Evolutionary conservation across 305 asterid species (phyloP).

Genomic region (Fraxinus nigra): DNA sequence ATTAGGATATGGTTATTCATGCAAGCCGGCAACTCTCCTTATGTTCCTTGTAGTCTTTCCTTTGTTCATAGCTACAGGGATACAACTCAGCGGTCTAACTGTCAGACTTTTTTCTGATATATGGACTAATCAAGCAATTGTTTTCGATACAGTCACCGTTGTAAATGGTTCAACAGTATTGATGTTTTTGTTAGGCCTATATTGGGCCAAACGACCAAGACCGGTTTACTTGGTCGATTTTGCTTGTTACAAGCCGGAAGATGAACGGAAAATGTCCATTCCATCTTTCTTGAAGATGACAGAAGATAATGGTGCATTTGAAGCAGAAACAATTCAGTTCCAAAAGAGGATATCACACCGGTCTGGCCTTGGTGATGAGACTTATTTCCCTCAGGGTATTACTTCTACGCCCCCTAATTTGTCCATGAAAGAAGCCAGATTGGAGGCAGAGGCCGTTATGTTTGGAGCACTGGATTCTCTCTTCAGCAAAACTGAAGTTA

Average conservation of each 20-base stretch:
- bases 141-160: neutral
- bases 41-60: slow-evolving; percentile 20
- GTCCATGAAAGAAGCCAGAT: slow-evolving; percentile 33
- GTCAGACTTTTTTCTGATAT: neutral
- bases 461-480: slow-evolving; percentile 8
- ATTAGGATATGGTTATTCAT: slow-evolving; percentile 31
- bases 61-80: slow-evolving; percentile 17
- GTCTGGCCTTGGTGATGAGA: slow-evolving; percentile 33
- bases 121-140: neutral
- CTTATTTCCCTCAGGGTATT: slow-evolving; percentile 30
- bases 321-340: slow-evolving; percentile 25
- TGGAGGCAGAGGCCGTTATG: slow-evolving; percentile 29
- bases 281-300: slow-evolving; percentile 29
- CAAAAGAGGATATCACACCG: slow-evolving; percentile 21
- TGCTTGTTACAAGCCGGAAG: slow-evolving; percentile 32
- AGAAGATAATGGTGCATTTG: slow-evolving; percentile 23
- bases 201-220: slow-evolving; percentile 24
- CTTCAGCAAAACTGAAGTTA: slow-evolving; percentile 3
- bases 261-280: slow-evolving; percentile 21
- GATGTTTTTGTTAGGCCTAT: slow-evolving; percentile 21
- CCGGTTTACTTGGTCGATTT: slow-evolving; percentile 30
- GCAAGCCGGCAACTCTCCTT: slow-evolving; percentile 23
- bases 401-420: slow-evolving; percentile 29
- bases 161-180: neutral
- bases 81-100: slow-evolving; percentile 13